These are phyloP conservation scores for Erythrobasidium hasegawianum DNA, from an alignment of 1,284 basidiomycete species.

Conservation along the genomic window DNA sequence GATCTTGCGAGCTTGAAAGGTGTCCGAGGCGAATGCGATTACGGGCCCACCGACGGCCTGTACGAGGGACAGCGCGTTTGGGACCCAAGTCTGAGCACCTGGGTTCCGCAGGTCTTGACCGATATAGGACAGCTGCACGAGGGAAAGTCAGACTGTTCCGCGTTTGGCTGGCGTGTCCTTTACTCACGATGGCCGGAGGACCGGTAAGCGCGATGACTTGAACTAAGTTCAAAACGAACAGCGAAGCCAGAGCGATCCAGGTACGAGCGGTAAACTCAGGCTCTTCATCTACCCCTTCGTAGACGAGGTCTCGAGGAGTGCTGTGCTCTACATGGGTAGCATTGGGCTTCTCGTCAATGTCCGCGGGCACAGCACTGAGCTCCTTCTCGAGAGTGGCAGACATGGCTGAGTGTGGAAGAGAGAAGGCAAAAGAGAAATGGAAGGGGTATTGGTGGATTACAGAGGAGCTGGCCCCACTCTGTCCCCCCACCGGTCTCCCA, in stretches of 20 bases:
- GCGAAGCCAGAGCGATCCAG: slow-evolving; percentile 5
- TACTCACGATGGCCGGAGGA: slow-evolving; percentile 19
- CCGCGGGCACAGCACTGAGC: no score
- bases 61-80: slow-evolving; percentile 15
- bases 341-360: no score
- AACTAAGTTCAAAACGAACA: slow-evolving; percentile 23
- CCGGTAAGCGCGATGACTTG: slow-evolving; percentile 21
- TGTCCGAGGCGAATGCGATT: slow-evolving; percentile 20
- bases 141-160: neutral
- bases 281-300: slow-evolving; percentile 23
- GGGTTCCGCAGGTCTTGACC: slow-evolving; percentile 1
- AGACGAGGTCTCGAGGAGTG: neutral
- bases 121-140: slow-evolving; percentile 12
- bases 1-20: slow-evolving; percentile 20
- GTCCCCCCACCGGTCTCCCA: no score
- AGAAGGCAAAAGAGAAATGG: no score
- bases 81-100: slow-evolving; percentile 18
- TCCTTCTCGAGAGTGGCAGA: no score
- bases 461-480: no score
- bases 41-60: slow-evolving; percentile 22
- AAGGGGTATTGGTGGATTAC: no score
- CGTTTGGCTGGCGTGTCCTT: neutral
- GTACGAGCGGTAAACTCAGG: slow-evolving; percentile 21
- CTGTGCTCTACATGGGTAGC: no score
- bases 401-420: no score